Evolutionary conservation across 768 basidiomycete species (phyloP), one percentile per base, ranked within the genome.

Genomic region (Leccinum broughii): DNA sequence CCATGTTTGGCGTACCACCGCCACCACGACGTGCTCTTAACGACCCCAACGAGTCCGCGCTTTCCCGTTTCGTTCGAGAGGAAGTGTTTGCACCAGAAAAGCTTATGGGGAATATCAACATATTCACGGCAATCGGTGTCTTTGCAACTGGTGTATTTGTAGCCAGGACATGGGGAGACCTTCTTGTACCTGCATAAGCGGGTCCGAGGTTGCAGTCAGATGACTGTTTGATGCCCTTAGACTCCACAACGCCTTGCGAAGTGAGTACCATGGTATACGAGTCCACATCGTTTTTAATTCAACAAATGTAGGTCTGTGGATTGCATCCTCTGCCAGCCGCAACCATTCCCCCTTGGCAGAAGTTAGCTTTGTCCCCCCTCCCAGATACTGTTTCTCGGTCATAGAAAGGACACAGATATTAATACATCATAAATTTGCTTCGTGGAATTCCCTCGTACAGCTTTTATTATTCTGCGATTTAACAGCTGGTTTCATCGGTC

Each of bases 51-150:
- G 87, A 90, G 68, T 83, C 86, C 58, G 72, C 79, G 30, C 85
- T 90, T 66, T 82, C 83, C 22, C 80, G 71, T 13, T 77, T 79
- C 68, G 50, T 80, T 62, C 81, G 87, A 57, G 84, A 85, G 53
- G 84, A 92, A 76, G 77, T 92, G 24, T 81, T 81, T 59, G 82
- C 89, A 53, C 87, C 87, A 10, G 89, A 92, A 64, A 92, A 92
- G 72, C 66, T 88, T 15, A 77, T 81, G 13, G 91, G 91, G 59
- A 93, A 93, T 70, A 66, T 92, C 68, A 89, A 81, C 68, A 82
- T 92, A 62, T 66, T 86, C 50, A 84, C 86, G 8, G 87, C 87
- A 20, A 75, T 87, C 7, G 77, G 80, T 6, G 75, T 92, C 61
- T 93, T 93, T 66, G 75, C 85, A 26, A 88, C 83, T 30, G 89